These are phyloP conservation scores for Ascochyta clinopodiicola DNA, from an alignment of 2,329 filamentous ascomycete species.

Conservation along the genomic window DNA sequence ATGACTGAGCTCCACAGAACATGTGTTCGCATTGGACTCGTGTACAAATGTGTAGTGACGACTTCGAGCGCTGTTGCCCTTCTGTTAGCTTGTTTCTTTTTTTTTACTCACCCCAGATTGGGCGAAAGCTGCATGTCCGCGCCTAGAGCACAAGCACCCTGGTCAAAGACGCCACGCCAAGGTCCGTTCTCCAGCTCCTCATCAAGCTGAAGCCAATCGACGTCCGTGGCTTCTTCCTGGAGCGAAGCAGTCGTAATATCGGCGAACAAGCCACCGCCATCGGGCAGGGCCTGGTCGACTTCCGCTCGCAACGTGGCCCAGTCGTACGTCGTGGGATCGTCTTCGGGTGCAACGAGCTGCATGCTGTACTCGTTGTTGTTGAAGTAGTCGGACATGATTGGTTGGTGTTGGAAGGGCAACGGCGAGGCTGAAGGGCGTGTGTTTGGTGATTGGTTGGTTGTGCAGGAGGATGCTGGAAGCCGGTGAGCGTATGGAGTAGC, in stretches of 20 bases:
- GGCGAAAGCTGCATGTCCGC: conserved; percentile 10
- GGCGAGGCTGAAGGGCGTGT: neutral
- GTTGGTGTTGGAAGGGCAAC: too few relatives aligned
- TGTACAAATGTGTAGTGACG: too few relatives aligned
- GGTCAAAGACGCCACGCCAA: conserved; percentile 7
- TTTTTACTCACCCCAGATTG: conserved; percentile 27
- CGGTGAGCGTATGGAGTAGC: conserved; percentile 10
- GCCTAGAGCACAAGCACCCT: neutral
- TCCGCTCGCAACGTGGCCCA: conserved; percentile 1
- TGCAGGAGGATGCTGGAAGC: conserved; percentile 4
- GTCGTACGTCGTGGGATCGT: neutral
- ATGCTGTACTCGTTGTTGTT: conserved; percentile 5
- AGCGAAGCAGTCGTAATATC: neutral
- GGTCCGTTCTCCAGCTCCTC: conserved; percentile 18
- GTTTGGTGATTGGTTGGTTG: conserved; percentile 6
- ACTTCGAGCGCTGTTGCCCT: too few relatives aligned
- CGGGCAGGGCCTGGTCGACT: neutral
- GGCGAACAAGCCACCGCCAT: neutral
- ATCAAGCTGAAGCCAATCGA: neutral
- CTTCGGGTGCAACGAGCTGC: conserved; percentile 6
- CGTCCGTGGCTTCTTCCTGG: neutral
- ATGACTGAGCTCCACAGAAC: too few relatives aligned
- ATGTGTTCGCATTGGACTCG: too few relatives aligned
- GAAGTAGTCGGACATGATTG: conserved; percentile 29
- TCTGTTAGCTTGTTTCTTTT: conserved; percentile 31